Evolutionary conservation across 2,329 filamentous ascomycete genomes (phyloP).

Genomic region (Hypoxylon sp.): DNA sequence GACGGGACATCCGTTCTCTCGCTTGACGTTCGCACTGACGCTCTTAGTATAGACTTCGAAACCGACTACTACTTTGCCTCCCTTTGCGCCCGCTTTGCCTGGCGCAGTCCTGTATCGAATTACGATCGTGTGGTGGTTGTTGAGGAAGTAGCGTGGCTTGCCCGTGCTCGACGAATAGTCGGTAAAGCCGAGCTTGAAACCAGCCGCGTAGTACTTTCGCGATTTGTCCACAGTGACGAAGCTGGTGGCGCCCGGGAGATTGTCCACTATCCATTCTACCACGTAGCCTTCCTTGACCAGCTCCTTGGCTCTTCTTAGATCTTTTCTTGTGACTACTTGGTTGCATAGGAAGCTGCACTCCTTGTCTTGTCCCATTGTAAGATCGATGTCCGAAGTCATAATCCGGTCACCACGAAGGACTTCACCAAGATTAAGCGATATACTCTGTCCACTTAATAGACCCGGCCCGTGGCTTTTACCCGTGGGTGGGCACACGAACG

Average conservation of each 20-base stretch:
- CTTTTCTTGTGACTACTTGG: conserved; percentile 73
- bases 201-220: conserved; percentile 88
- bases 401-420: conserved; percentile 90
- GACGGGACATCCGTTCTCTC: conserved; percentile 77
- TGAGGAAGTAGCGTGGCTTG: conserved; percentile 78
- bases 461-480: conserved; percentile 76
- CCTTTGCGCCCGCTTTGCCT: conserved; percentile 75
- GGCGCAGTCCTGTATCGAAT: conserved; percentile 82
- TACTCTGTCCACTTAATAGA: conserved; percentile 80
- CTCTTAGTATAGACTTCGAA: conserved; percentile 95
- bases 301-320: conserved; percentile 77
- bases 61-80: conserved; percentile 85
- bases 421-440: conserved; percentile 88
- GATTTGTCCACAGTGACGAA: conserved; percentile 89
- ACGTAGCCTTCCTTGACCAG: conserved; percentile 85
- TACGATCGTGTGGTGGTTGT: conserved; percentile 91
- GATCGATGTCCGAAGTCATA: conserved; percentile 84
- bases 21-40: conserved; percentile 72
- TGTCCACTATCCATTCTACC: conserved; percentile 95
- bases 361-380: conserved; percentile 82
- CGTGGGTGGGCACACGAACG: conserved; percentile 86
- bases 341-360: conserved; percentile 82
- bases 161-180: conserved; percentile 73
- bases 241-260: conserved; percentile 88
- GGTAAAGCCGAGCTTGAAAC: conserved; percentile 88